Conservation (phyloP, 73 alveolate species). For the Diophrys appendiculata region DNA sequence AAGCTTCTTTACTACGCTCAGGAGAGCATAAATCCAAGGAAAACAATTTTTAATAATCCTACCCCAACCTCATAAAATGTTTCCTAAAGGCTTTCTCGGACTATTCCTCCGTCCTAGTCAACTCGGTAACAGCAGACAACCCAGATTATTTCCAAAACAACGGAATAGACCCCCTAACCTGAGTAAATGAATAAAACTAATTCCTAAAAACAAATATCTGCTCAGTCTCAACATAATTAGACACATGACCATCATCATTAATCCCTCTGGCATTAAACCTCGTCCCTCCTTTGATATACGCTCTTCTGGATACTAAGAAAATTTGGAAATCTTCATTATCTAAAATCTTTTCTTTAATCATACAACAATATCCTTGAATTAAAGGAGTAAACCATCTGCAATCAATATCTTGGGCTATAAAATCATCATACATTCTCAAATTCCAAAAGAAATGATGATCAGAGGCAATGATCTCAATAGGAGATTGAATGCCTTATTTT, state of each 20-base stretch:
- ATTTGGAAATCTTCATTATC: conserved; percentile 48
- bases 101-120: conserved; percentile 38
- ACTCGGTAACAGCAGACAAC: conserved; percentile 32
- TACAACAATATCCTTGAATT: conserved; percentile 19
- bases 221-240: conserved; percentile 97
- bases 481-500: not conserved
- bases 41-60: conserved; percentile 51
- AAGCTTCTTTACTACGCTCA: not conserved
- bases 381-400: not conserved
- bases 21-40: conserved; percentile 48
- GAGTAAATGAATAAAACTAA: conserved; percentile 57
- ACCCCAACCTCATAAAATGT: conserved; percentile 54
- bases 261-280: conserved; percentile 96
- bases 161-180: conserved; percentile 91
- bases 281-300: conserved; percentile 96
- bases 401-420: not conserved
- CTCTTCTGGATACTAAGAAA: conserved; percentile 76
- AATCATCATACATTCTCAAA: conserved; percentile 4
- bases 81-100: conserved; percentile 59
- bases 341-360: conserved; percentile 8
- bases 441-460: conserved; percentile 33
- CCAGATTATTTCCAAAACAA: conserved; percentile 80
- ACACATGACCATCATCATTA: conserved; percentile 97
- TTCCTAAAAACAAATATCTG: conserved; percentile 62
- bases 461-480: conserved; percentile 9